Evolutionary conservation across 495 filamentous ascomycete genomes (phyloP).

Genomic region (Amphirosellinia nigrospora): DNA sequence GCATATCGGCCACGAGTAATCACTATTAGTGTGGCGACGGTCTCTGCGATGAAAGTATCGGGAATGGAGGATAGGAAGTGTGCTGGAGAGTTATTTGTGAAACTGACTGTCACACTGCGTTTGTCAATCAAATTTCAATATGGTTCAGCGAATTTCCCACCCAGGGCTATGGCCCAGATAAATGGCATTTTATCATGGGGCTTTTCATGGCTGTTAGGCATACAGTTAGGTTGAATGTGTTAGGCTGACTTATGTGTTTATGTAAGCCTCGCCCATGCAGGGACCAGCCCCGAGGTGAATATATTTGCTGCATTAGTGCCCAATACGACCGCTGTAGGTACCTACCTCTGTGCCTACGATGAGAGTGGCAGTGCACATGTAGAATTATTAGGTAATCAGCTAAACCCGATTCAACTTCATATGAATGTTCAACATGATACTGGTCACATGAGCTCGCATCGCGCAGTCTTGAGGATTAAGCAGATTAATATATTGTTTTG

Average conservation of each 20-base stretch:
- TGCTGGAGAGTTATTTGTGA: not conserved
- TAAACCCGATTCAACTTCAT: no score
- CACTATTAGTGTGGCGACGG: not conserved
- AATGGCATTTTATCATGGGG: no score
- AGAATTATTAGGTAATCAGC: not conserved
- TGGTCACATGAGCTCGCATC: not conserved
- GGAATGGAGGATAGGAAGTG: not conserved
- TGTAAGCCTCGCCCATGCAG: no score
- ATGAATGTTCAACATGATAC: not conserved
- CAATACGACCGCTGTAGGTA: no score
- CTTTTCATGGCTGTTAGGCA: no score
- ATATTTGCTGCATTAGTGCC: no score
- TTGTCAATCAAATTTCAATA: not conserved
- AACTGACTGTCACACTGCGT: not conserved
- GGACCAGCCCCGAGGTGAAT: no score
- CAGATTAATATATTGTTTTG: not conserved
- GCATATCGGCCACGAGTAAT: not conserved
- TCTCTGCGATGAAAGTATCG: not conserved
- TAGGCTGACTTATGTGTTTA: no score
- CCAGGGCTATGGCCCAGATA: no score
- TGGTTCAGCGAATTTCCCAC: not conserved
- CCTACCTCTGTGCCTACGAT: no score
- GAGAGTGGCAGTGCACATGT: not conserved
- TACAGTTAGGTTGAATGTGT: no score
- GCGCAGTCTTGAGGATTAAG: not conserved